Conservation (phyloP, 257 asterid genomes). For the Solanum sejunctum region DNA sequence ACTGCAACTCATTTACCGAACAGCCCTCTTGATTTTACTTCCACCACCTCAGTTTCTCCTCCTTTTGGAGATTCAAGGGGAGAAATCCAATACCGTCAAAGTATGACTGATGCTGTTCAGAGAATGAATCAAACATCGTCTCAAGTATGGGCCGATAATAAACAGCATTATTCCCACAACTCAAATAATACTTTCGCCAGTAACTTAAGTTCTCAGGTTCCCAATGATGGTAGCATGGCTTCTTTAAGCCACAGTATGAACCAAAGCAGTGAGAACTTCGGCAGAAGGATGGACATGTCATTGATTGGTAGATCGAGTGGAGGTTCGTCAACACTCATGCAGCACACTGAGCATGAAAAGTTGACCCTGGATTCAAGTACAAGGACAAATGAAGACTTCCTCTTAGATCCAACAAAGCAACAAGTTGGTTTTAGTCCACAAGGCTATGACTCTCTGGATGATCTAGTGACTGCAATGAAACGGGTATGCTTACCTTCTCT, state of each 20-base stretch:
- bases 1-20: conserved; percentile 23
- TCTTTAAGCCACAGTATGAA: conserved; percentile 24
- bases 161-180: conserved; percentile 20
- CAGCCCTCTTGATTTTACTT: conserved; percentile 27
- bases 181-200: conserved; percentile 16
- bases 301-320: conserved; percentile 30
- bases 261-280: conserved; percentile 16
- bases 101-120: conserved; percentile 23
- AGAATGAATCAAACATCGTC: conserved; percentile 23
- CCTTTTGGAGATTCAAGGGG: conserved; percentile 41
- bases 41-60: conserved; percentile 19
- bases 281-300: conserved; percentile 35
- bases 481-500: conserved; percentile 27
- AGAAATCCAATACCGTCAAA: conserved; percentile 28
- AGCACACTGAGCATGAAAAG: conserved; percentile 23
- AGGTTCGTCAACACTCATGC: conserved; percentile 29
- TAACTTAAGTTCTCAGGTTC: conserved; percentile 23
- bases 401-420: conserved; percentile 39
- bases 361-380: conserved; percentile 15
- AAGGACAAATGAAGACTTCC: conserved; percentile 34
- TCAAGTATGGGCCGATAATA: conserved; percentile 35
- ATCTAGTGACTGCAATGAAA: conserved; percentile 54
- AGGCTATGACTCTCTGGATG: conserved; percentile 57
- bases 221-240: conserved; percentile 19
- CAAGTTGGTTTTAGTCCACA: conserved; percentile 37